Evolutionary conservation across 352 stramenopile species (phyloP).

Genomic region (Pythium apleroticum): DNA sequence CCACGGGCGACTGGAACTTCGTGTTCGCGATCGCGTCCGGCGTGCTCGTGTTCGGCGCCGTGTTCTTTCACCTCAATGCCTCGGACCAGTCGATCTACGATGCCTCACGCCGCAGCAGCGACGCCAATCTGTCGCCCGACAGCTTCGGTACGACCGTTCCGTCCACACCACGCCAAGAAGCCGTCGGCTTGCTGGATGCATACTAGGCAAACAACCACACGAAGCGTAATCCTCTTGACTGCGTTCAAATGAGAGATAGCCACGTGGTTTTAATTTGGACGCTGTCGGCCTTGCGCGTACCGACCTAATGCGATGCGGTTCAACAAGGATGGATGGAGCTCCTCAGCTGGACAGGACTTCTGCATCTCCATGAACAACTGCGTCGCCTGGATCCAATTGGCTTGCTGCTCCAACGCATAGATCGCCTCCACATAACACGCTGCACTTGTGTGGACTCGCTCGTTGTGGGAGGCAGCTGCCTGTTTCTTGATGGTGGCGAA

Average conservation of each 20-base stretch:
- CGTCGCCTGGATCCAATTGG: conserved; percentile 66
- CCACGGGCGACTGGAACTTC: conserved; percentile 74
- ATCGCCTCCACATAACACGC: conserved; percentile 79
- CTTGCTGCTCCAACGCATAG: conserved; percentile 60
- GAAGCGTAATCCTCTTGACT: not conserved
- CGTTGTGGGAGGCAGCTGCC: not conserved
- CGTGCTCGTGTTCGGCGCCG: conserved; percentile 66
- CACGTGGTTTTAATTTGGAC: conserved; percentile 3
- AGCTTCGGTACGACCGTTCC: conserved; percentile 31
- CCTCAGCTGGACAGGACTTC: conserved; percentile 47
- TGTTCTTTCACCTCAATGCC: conserved; percentile 75
- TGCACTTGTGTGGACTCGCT: conserved; percentile 41
- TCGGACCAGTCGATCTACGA: conserved; percentile 80
- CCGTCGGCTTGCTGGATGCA: conserved; percentile 48
- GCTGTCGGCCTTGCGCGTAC: conserved; percentile 47
- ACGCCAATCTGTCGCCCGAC: conserved; percentile 23
- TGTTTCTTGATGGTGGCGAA: conserved; percentile 66
- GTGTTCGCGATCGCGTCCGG: conserved; percentile 79
- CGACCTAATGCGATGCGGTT: conserved; percentile 64
- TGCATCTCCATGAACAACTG: conserved; percentile 79
- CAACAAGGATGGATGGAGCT: conserved; percentile 47
- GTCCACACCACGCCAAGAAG: conserved; percentile 45
- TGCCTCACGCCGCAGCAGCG: not conserved
- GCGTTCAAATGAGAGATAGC: not conserved
- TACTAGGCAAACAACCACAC: conserved; percentile 28